Evolutionary conservation across 345 rosid genomes (phyloP), one percentile per base, ranked within the genome.

Genomic region (Eutrema heterophyllum): DNA sequence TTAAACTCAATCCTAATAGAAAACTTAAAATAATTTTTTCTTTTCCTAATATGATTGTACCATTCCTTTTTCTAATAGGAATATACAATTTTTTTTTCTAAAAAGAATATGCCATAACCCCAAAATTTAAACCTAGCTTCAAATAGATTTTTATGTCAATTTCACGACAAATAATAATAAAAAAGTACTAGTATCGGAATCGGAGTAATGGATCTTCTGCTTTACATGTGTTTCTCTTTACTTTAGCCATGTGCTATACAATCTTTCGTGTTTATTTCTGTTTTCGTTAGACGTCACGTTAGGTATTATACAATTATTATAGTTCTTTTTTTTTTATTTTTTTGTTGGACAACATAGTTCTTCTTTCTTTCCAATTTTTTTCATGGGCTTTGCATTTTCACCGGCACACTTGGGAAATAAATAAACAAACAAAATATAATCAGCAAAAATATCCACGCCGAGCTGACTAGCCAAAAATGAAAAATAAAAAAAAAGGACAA

Each of bases 281-380:
- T 58, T 57, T 70, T 14, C 39, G 7, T 58, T 18, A 62, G 43
- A 61, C 75, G 68, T 71, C 62, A 61, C 68, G 61, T 62, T 61
- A 51, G 41, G 61, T 62, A 40, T 11, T 9, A 43, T 27, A 24
- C 18, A 39, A 38, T 36, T 41, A 62, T 41, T 33, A 12, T 9
- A 9, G 26, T 11, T 59, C 40, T 48, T 71, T 30, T 48, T 70
- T 48, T 35, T 70, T 58, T 18, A n/a, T 21, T 9, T 18, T 9
- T 46, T 36, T 15, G n/a, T n/a, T n/a, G n/a, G n/a, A n/a, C n/a
- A n/a, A n/a, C n/a, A n/a, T n/a, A n/a, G n/a, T 11, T 59, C 40
- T 48, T 71, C 40, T 48, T 70, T 48, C 45, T 70, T 58, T 18
- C 16, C 24, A 21, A 21, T 21, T 9, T 18, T 9, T 46, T 36